A percentile compares a stretch with the other conserved stretches of the same genome.
phyloP scores from a whole-genome alignment of 345 rosid genomes.

The Eucalyptus tenuipes region DNA sequence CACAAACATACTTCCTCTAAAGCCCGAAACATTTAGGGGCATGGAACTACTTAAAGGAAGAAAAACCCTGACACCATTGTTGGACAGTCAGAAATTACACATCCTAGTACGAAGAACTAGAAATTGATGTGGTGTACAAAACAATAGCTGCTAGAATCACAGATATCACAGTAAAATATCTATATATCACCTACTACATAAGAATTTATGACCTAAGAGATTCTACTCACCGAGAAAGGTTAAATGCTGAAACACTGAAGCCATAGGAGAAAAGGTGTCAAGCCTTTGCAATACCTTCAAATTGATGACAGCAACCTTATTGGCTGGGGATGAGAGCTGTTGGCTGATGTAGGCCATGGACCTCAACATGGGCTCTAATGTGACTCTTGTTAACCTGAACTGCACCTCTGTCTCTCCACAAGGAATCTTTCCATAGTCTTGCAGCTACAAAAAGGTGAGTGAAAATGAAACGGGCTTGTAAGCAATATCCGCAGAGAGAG shows the following conservation, averaged over 20 bases:
- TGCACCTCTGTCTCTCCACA: constrained; percentile 43
- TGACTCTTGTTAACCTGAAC: constrained; percentile 44
- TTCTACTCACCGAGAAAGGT: background rate
- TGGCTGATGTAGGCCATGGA: constrained; percentile 62
- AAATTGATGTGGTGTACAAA: background rate
- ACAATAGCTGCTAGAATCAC: background rate
- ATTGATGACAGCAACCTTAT: constrained; percentile 58
- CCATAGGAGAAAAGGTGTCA: background rate
- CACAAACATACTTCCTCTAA: background rate
- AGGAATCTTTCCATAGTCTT: constrained; percentile 49
- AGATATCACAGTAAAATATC: background rate
- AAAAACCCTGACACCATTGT: background rate
- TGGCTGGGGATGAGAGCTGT: constrained; percentile 46
- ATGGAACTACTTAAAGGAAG: background rate
- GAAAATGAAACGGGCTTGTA: background rate
- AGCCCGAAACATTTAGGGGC: background rate
- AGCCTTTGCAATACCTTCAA: constrained; percentile 26
- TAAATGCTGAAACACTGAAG: background rate
- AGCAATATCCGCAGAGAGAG: background rate
- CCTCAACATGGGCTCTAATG: constrained; percentile 55
- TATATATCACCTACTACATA: background rate
- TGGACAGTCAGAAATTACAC: background rate
- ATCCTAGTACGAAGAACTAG: background rate
- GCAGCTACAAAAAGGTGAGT: constrained; percentile 16
- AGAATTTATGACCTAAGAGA: background rate